phyloP scores from a whole-genome alignment of 495 filamentous ascomycete genomes.

The Penicillium paxilli region DNA sequence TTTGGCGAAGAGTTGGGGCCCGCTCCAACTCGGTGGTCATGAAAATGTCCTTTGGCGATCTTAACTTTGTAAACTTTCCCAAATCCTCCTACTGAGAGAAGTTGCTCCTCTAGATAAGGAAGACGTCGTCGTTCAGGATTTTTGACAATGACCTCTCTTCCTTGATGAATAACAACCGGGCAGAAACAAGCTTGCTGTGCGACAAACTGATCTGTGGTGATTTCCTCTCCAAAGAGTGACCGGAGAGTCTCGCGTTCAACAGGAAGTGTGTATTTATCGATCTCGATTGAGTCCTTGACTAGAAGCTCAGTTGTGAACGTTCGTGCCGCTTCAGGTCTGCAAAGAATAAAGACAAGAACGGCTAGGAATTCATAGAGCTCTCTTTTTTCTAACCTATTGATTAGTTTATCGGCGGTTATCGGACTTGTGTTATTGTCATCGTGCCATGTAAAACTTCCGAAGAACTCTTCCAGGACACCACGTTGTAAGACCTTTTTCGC shows the following conservation, averaged over 20 bases:
- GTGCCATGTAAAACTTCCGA: background rate
- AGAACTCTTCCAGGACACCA: slow-evolving; percentile 22
- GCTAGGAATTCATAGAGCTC: slow-evolving; percentile 29
- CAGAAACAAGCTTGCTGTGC: slow-evolving; percentile 33
- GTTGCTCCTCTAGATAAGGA: slow-evolving; percentile 30
- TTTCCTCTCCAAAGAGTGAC: slow-evolving; percentile 22
- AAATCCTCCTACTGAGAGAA: slow-evolving; percentile 19
- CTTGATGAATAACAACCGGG: slow-evolving; percentile 27
- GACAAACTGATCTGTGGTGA: slow-evolving; percentile 26
- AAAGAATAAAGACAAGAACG: slow-evolving; percentile 27
- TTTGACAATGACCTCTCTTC: slow-evolving; percentile 20
- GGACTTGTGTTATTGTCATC: too few relatives aligned
- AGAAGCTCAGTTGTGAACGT: slow-evolving; percentile 26
- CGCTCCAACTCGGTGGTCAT: slow-evolving; percentile 9
- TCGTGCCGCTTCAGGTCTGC: slow-evolving; percentile 27
- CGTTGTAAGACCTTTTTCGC: slow-evolving; percentile 21
- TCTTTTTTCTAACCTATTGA: slow-evolving; percentile 17
- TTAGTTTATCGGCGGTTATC: slow-evolving; percentile 6
- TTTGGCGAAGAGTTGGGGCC: slow-evolving; percentile 8
- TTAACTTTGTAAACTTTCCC: slow-evolving; percentile 32
- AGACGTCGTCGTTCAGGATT: slow-evolving; percentile 24
- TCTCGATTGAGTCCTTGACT: slow-evolving; percentile 11
- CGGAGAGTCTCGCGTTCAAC: slow-evolving; percentile 10
- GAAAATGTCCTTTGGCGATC: slow-evolving; percentile 34
- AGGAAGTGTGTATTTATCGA: slow-evolving; percentile 6